Evolutionary conservation across 257 asterid species (phyloP).

Genomic region (Craterostigma plantagineum): DNA sequence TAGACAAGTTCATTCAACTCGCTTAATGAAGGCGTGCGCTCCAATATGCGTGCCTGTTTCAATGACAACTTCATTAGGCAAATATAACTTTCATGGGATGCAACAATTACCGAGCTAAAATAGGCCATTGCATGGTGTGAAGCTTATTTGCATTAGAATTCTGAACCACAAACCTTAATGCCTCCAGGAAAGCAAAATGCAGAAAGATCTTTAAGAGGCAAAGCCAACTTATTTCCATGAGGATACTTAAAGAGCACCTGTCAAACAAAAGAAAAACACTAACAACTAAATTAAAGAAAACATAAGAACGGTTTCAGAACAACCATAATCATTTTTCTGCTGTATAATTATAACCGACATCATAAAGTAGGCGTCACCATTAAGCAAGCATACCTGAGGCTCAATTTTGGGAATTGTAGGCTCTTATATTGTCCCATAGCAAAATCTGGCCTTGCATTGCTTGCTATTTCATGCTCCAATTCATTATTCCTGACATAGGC

Average conservation of each 20-base stretch:
- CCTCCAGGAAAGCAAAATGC: slow-evolving; percentile 76
- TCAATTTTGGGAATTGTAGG: slow-evolving; percentile 57
- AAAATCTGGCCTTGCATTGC: slow-evolving; percentile 20
- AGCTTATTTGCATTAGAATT: neutral
- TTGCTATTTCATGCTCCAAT: slow-evolving; percentile 38
- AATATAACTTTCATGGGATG: too few species aligned
- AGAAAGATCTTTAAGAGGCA: slow-evolving; percentile 47
- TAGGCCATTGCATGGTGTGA: too few species aligned
- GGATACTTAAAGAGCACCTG: slow-evolving; percentile 80
- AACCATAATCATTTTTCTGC: too few species aligned
- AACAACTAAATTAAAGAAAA: too few species aligned
- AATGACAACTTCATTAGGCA: slow-evolving; percentile 7
- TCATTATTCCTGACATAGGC: slow-evolving; percentile 45
- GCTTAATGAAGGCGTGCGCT: slow-evolving; percentile 76
- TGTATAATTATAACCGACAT: neutral
- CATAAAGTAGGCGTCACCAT: neutral
- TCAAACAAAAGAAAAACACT: too few species aligned
- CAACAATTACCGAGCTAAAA: too few species aligned
- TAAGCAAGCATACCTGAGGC: slow-evolving; percentile 56
- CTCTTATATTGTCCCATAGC: slow-evolving; percentile 18
- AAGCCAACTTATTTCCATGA: slow-evolving; percentile 41
- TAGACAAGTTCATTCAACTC: slow-evolving; percentile 72
- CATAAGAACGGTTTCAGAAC: too few species aligned
- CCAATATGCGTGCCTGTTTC: slow-evolving; percentile 58
- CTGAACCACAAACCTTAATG: slow-evolving; percentile 31